Evolutionary conservation across 306 rosid species (phyloP).

Genomic region (Ormosia semicastrata): DNA sequence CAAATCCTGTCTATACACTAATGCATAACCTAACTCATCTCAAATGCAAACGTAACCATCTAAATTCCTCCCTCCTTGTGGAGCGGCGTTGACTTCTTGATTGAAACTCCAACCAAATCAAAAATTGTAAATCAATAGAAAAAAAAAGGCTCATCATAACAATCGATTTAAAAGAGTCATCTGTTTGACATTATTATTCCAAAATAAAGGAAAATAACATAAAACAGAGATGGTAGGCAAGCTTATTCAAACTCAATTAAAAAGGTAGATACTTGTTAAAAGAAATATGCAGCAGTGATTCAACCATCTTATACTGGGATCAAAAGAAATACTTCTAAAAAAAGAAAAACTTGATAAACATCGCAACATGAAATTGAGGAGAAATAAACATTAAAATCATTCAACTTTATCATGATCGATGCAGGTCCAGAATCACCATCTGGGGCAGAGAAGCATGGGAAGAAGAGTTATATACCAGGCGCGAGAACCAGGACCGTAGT

Average conservation of each 20-base stretch:
- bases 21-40: background rate
- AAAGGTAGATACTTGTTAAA: background rate
- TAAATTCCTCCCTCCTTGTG: background rate
- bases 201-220: background rate
- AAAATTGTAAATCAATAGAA: background rate
- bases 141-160: too few relatives aligned
- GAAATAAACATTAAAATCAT: too few relatives aligned
- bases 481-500: slow-evolving; percentile 93
- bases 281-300: background rate
- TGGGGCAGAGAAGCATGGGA: background rate
- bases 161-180: too few relatives aligned
- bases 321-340: background rate
- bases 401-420: background rate
- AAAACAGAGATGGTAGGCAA: background rate
- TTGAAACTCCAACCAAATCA: background rate
- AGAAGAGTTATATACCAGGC: slow-evolving; percentile 51
- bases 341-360: background rate
- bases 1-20: background rate
- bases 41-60: background rate
- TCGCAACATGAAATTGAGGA: background rate
- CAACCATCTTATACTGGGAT: background rate
- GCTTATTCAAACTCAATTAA: background rate
- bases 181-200: background rate
- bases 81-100: background rate
- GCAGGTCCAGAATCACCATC: background rate